Percentiles rank a stretch among this genome's conserved stretches.
phyloP scores from a whole-genome alignment of 2,329 filamentous ascomycete species.

The Colletotrichum lini region DNA sequence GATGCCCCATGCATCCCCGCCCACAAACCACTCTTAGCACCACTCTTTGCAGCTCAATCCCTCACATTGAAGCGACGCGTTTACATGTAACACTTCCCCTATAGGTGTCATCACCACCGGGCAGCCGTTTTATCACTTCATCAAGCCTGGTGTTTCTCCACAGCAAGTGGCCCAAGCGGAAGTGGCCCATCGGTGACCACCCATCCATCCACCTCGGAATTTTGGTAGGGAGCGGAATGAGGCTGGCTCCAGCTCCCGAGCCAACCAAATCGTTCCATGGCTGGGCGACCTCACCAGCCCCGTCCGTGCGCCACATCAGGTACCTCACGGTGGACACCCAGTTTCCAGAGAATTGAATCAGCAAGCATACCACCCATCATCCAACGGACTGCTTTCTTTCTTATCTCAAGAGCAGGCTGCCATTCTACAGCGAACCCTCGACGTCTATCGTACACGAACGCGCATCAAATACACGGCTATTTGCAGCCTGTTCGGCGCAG shows the following conservation, averaged over 20 bases:
- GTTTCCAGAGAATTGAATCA: conserved; percentile 27
- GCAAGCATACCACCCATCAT: conserved; percentile 19
- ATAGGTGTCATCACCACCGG: neutral
- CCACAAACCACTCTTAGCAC: neutral
- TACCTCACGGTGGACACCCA: conserved; percentile 1
- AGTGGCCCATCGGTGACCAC: neutral
- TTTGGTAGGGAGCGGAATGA: conserved; percentile 3
- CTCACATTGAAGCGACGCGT: too few relatives aligned
- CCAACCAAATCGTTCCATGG: conserved; percentile 3
- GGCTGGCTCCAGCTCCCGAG: conserved; percentile 9
- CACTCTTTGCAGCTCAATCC: too few relatives aligned
- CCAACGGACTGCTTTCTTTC: neutral
- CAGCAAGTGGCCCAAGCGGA: neutral
- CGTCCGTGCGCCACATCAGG: conserved; percentile 27
- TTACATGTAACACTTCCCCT: neutral
- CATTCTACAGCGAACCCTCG: neutral
- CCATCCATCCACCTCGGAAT: neutral
- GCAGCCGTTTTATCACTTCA: neutral
- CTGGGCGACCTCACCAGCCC: conserved; percentile 24
- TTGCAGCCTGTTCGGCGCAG: neutral
- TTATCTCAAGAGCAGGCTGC: neutral
- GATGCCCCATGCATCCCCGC: neutral
- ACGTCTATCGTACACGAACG: too few relatives aligned
- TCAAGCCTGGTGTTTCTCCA: neutral
- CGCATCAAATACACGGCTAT: neutral